Conservation (phyloP, 768 basidiomycete species). For the Lactifluus hygrophoroides region DNA sequence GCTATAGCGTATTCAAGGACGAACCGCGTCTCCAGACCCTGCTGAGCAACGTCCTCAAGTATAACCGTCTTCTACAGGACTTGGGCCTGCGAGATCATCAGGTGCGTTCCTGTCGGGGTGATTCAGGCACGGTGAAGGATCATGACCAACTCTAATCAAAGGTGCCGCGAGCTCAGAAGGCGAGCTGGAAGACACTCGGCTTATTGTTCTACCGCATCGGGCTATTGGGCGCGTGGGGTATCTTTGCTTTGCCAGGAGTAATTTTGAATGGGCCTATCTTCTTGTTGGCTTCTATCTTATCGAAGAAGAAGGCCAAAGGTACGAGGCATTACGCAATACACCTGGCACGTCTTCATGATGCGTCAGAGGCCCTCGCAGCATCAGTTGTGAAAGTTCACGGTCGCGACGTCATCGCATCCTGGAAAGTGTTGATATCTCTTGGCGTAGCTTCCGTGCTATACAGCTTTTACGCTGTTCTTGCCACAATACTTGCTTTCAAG, state of each 20-base stretch:
- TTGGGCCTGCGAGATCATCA: constrained; percentile 92
- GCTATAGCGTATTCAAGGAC: constrained; percentile 85
- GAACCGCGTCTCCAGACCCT: constrained; percentile 81
- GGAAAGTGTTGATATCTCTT: constrained; percentile 92
- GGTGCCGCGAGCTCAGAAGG: constrained; percentile 81
- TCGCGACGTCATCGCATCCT: constrained; percentile 88
- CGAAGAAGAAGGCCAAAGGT: constrained; percentile 83
- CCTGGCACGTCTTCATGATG: neutral
- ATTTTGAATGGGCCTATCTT: constrained; percentile 91
- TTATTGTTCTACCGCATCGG: constrained; percentile 75
- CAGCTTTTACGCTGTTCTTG: constrained; percentile 69
- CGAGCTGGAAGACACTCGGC: constrained; percentile 76
- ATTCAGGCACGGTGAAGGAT: constrained; percentile 1
- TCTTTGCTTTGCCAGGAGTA: constrained; percentile 81
- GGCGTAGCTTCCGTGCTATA: constrained; percentile 83
- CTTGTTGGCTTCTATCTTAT: constrained; percentile 83
- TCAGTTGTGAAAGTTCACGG: constrained; percentile 91
- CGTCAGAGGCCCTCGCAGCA: constrained; percentile 87
- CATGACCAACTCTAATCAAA: constrained; percentile 24
- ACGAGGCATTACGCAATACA: neutral
- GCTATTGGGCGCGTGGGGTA: constrained; percentile 70
- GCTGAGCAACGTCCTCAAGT: constrained; percentile 70
- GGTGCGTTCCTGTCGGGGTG: constrained; percentile 32
- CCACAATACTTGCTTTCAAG: constrained; percentile 61
- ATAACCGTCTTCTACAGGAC: constrained; percentile 80